Base-by-base conservation (phyloP, 2,329 filamentous ascomycete genomes). In the Xylaria sp. region DNA sequence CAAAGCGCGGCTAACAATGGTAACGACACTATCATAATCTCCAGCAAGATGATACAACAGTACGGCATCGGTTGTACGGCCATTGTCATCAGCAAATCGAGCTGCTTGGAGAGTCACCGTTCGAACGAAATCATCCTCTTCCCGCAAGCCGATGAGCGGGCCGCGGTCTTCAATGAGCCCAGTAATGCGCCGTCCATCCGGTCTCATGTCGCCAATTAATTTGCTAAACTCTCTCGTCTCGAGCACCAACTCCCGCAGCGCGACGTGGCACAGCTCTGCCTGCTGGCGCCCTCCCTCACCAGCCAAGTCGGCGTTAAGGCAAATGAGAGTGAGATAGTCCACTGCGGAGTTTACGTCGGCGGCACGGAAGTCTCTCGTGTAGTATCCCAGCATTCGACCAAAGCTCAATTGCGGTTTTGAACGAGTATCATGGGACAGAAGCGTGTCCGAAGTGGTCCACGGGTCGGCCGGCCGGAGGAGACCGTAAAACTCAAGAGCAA, bases 211-310 rank as follows among this genome's bases (percentile, higher is more conserved):
- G 54, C 96, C 95, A 49, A 99, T 87, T 13, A 99, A 82, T 72
- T 92, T 91, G 72, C 93, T 94, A 76, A 98, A 99, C 73, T 99
- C 95, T 67, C 94, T 88, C 19, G 93, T 97, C 78, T 99, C 95
- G n/a, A 99, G 83, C 25, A 97, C 93, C 58, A 98, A 87, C 76
- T 98, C 95, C 35, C 93, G 91, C 59, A 99, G 82, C 6, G 93
- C 94, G 76, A 97, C 92, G 76, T 97, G 92, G 77, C 94, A 98
- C 37, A 97, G 85, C 48, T 85, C 87, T 54, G 88, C 86, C 73
- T 97, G 94, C 43, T 89, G 88, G 63, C 86, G 87, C 58, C 92
- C 93, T 5, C 89, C 82, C 58, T 91, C 85, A 19, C 89, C 90
- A 25, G 84, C 85, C 43, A 96, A 81, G 74, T 97, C 94, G 51